These are phyloP conservation scores for Phytophthora sp. DNA, from an alignment of 352 stramenopile species.

Conservation along the genomic window DNA sequence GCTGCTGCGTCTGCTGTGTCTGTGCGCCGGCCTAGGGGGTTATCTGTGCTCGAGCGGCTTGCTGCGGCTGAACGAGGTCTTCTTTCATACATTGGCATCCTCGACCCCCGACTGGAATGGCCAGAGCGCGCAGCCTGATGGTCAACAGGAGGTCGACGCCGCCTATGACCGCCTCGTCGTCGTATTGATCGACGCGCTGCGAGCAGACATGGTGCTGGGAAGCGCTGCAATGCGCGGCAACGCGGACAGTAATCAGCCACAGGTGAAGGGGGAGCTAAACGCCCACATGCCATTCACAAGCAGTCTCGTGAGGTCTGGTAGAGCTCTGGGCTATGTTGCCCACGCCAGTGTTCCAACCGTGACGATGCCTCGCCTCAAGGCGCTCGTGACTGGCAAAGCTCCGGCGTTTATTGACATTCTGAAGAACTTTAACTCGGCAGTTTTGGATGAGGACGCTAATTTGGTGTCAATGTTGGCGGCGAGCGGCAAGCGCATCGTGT, in stretches of 20 bases:
- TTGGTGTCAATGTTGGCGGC: slow-evolving; percentile 61
- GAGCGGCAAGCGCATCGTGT: slow-evolving; percentile 67
- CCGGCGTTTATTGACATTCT: slow-evolving; percentile 91
- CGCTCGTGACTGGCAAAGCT: slow-evolving; percentile 83
- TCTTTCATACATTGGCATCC: slow-evolving; percentile 35
- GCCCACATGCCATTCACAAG: slow-evolving; percentile 75
- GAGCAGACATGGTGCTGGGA: slow-evolving; percentile 89
- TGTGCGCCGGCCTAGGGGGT: slow-evolving; percentile 44
- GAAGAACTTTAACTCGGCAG: slow-evolving; percentile 91
- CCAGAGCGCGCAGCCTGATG: neutral
- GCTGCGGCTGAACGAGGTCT: slow-evolving; percentile 64
- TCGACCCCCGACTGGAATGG: slow-evolving; percentile 4
- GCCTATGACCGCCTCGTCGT: slow-evolving; percentile 83
- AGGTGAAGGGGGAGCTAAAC: slow-evolving; percentile 54
- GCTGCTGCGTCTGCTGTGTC: slow-evolving; percentile 42
- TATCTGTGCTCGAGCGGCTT: slow-evolving; percentile 63
- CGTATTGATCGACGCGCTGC: slow-evolving; percentile 87
- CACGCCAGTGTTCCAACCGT: slow-evolving; percentile 87
- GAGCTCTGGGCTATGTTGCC: slow-evolving; percentile 73
- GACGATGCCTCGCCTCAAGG: slow-evolving; percentile 90
- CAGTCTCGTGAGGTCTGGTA: slow-evolving; percentile 49
- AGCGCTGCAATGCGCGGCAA: slow-evolving; percentile 51
- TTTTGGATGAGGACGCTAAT: slow-evolving; percentile 73
- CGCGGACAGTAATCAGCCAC: neutral
- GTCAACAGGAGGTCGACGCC: slow-evolving; percentile 13